Evolutionary conservation across 495 filamentous ascomycete species (phyloP), one percentile per base, ranked within the genome.

Genomic region (Pseudevernia furfuracea): DNA sequence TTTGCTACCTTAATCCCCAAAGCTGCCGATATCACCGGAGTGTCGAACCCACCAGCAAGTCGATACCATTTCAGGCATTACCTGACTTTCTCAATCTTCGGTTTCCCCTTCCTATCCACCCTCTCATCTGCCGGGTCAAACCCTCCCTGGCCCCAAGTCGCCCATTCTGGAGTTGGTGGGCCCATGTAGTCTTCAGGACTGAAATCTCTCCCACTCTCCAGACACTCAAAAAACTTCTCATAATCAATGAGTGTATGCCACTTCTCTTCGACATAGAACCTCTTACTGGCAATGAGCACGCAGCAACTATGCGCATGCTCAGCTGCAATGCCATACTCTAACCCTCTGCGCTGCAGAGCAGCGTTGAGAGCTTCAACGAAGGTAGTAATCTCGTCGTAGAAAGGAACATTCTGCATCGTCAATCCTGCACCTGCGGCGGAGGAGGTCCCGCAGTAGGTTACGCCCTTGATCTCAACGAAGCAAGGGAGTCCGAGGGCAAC

Each of bases 251-350:
- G 75, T 21, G 93, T 96, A 70, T 92, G 89, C 93, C 93, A 97
- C 74, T 84, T 89, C 0, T 85, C 87, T 58, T 89, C 80, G 11
- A 83, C 77, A 30, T 77, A 70, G 76, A 96, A 97, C 14, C 90
- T 75, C 55, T 86, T 82, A 65, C 87, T 88, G 2, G 90, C 93
- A 44, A 97, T 79, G 43, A 97, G 78, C 19, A 92, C 85, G 70
- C 93, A 97, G 76, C 93, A 97, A 70, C 89, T 93, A 74, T 97
- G 93, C 17, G 88, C 88, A 72, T 97, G 93, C 76, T 97, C 93
- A 8, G 93, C 93, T 3, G 89, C 93, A 67, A 97, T 91, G 0
- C 93, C 93, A 65, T 97, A 97, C 3, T 79, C 77, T 49, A 96
- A 72, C 0, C 89, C 90, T 17, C 90, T 77, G 59, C 80, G 80